Evolutionary conservation across 257 asterid genomes (phyloP), one percentile per base, ranked within the genome.

Genomic region (Cruciata laevipes): DNA sequence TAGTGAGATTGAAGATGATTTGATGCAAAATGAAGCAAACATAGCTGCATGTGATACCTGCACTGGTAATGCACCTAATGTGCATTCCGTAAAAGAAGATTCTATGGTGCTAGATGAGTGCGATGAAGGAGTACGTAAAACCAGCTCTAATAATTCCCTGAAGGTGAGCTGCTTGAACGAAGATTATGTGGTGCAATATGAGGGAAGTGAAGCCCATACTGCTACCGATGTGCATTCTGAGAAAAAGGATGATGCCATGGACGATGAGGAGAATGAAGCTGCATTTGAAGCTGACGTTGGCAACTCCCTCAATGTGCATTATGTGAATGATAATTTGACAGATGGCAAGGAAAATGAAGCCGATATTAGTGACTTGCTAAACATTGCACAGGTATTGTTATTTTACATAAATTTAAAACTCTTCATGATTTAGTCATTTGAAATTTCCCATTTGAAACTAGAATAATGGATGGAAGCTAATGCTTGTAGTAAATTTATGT

Each of bases 181-280:
- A 3, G 52, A 44, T 3, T 47, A 47, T 17, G 55, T 47, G n/a
- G 55, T 47, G 55, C 55, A 47, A 47, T 14, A 47, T 47, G 55
- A 47, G 55, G 55, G 20, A 4, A 17, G 55, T 47, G 21, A 47
- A 61, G 47, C 66, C 66, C 18, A 61, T 6, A 61, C 33, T 32
- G 7, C n/a, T 58, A 25, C 20, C 1, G 64, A 59, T 30, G 16
- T 58, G 18, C 64, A 59, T 25, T 59, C 20, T 11, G 40, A 59
- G 38, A 59, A 59, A 59, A 18, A 59, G 6, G 64, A 30, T 61
- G 44, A 30, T 31, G 65, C n/a, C 10, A 61, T 61, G 65, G 44
- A 61, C 5, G 51, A 42, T 42, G 17, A 13, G 51, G 51, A 11
- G 11, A 42, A 13, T 42, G 51, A 42, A 42, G 16, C 51, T 42